phyloP scores from a whole-genome alignment of 1,284 basidiomycete species.

The Dichomitus squalens region DNA sequence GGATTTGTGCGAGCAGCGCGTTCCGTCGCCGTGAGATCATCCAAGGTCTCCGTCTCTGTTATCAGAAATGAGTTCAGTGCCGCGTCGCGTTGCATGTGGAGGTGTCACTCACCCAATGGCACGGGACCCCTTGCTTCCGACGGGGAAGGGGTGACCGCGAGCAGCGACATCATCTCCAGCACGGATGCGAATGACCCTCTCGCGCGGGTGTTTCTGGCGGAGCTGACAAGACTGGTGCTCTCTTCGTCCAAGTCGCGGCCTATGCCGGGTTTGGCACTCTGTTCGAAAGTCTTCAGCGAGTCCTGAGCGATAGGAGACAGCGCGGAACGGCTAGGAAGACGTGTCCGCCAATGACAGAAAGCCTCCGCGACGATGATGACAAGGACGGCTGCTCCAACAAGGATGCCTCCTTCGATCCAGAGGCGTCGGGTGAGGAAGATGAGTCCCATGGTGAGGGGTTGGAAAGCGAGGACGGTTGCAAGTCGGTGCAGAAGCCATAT shows the following conservation, averaged over 20 bases:
- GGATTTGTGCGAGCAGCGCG: constrained; percentile 76
- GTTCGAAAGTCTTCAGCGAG: constrained; percentile 56
- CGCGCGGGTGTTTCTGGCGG: constrained; percentile 42
- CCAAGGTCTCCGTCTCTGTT: constrained; percentile 70
- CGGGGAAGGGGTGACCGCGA: constrained; percentile 68
- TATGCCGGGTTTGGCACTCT: constrained; percentile 40
- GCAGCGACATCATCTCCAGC: constrained; percentile 77
- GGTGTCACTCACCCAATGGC: constrained; percentile 57
- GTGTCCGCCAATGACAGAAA: constrained; percentile 53
- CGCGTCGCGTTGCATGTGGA: too few species aligned
- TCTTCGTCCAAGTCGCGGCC: constrained; percentile 49
- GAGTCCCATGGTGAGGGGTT: constrained; percentile 74
- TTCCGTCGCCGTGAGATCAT: constrained; percentile 78
- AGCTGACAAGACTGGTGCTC: constrained; percentile 54
- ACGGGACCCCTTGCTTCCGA: constrained; percentile 60
- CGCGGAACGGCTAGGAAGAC: constrained; percentile 47
- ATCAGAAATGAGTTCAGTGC: not conserved
- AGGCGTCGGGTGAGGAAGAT: constrained; percentile 65
- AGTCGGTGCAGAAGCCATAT: constrained; percentile 76
- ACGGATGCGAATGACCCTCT: constrained; percentile 76
- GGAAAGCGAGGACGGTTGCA: constrained; percentile 63
- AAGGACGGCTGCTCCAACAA: constrained; percentile 55
- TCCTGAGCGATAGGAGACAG: constrained; percentile 60
- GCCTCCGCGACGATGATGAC: constrained; percentile 60
- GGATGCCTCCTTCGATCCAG: constrained; percentile 72